A percentile compares a stretch with the other conserved stretches of the same genome.
These are phyloP conservation scores for Pseudogymnoascus sp. DNA, from an alignment of 2,329 filamentous ascomycete genomes.

Conservation along the genomic window DNA sequence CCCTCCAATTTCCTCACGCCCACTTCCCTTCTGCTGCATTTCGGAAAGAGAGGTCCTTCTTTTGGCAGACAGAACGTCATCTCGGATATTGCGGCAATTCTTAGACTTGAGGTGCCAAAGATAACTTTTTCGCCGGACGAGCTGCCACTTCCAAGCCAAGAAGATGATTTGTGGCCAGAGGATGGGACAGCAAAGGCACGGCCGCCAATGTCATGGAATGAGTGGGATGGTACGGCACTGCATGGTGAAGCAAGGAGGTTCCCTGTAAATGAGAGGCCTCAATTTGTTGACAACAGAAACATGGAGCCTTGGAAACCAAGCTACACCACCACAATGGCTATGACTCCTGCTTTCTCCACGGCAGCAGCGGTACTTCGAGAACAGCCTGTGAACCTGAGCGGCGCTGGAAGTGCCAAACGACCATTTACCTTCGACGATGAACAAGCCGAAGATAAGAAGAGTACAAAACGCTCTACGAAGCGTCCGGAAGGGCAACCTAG, in stretches of 20 bases:
- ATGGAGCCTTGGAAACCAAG: slow-evolving; percentile 1
- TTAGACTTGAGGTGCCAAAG: slow-evolving; percentile 50
- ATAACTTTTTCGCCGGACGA: slow-evolving; percentile 34
- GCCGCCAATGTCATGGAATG: neutral
- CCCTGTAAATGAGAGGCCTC: neutral
- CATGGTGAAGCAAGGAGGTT: neutral
- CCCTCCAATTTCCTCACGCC: slow-evolving; percentile 66
- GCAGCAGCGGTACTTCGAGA: slow-evolving; percentile 1
- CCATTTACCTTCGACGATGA: neutral
- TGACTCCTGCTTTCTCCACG: neutral
- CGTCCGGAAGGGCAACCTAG: slow-evolving; percentile 4
- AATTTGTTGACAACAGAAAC: neutral
- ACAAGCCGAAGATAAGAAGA: neutral
- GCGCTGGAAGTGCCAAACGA: neutral
- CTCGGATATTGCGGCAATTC: slow-evolving; percentile 61
- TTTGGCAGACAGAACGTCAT: slow-evolving; percentile 53
- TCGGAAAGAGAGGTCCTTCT: slow-evolving; percentile 59
- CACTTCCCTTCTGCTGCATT: slow-evolving; percentile 41
- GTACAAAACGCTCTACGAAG: neutral
- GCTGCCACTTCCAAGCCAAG: slow-evolving; percentile 41
- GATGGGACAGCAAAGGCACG: slow-evolving; percentile 44
- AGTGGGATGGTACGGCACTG: neutral
- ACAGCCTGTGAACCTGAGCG: neutral
- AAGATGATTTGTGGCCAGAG: slow-evolving; percentile 62
- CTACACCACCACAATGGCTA: slow-evolving; percentile 5